phyloP scores from a whole-genome alignment of 306 rosid species.

The Pueraria montana region DNA sequence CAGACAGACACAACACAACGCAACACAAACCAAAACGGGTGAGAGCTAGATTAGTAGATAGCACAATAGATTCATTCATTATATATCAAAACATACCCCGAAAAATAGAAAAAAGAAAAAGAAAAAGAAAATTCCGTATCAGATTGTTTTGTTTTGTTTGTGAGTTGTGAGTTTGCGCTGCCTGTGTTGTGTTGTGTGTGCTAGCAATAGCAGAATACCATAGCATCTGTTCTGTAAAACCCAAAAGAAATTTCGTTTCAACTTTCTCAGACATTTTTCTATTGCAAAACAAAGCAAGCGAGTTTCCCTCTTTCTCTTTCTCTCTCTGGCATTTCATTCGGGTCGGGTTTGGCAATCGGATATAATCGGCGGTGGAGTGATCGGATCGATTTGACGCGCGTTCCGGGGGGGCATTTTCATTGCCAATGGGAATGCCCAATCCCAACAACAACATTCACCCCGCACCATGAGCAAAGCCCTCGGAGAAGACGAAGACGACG shows the following conservation, averaged over 20 bases:
- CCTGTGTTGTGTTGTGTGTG: neutral
- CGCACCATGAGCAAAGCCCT: conserved; percentile 76
- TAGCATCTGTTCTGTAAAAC: neutral
- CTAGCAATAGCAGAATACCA: neutral
- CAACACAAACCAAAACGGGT: neutral
- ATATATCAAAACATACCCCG: no score
- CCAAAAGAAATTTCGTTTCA: conserved; percentile 44
- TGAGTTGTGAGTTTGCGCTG: neutral
- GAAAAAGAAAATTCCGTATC: neutral
- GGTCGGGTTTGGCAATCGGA: neutral
- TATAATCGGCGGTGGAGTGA: neutral
- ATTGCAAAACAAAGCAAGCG: no score
- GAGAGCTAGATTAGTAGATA: neutral
- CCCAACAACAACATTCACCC: neutral
- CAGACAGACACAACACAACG: neutral
- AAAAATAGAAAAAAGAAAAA: neutral
- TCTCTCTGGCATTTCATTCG: neutral
- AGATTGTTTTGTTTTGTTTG: no score
- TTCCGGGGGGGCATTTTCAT: conserved; percentile 61
- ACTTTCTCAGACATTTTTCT: conserved; percentile 25
- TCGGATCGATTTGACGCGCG: neutral
- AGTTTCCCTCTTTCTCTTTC: no score
- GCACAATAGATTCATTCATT: no score
- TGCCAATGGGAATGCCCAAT: conserved; percentile 84
- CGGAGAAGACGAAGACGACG: conserved; percentile 55